Conservation (phyloP, 805 yeast genomes). For the Schizosaccharomyces japonicus region DNA sequence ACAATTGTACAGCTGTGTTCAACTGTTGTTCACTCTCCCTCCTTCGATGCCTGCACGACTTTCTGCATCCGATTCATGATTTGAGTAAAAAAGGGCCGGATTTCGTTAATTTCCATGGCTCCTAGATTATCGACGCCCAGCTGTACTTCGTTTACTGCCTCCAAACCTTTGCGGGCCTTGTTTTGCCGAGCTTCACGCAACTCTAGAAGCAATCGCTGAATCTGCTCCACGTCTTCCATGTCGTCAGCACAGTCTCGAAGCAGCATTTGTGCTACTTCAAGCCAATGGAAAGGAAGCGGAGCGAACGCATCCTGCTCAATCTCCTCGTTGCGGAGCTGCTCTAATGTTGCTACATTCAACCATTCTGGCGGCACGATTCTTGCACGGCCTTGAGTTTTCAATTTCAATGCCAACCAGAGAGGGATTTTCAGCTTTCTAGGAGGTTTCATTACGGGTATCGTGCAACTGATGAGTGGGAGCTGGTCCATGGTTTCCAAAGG, state of each 20-base stretch:
- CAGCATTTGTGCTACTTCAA: conserved; percentile 25
- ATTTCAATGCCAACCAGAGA: conserved; percentile 63
- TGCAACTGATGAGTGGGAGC: conserved; percentile 5
- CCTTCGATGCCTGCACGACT: background rate
- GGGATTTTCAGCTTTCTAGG: conserved; percentile 51
- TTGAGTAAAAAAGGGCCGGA: conserved; percentile 55
- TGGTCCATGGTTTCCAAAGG: conserved; percentile 47
- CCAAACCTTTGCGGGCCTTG: conserved; percentile 60
- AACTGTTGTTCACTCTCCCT: too few relatives aligned
- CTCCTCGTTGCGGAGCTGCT: conserved; percentile 43
- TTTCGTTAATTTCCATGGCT: conserved; percentile 63
- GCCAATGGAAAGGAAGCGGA: conserved; percentile 68
- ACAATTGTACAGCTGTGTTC: too few relatives aligned
- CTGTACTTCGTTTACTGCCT: conserved; percentile 57
- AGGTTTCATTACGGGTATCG: conserved; percentile 35
- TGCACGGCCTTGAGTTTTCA: conserved; percentile 69
- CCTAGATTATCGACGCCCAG: conserved; percentile 65
- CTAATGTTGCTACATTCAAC: conserved; percentile 36
- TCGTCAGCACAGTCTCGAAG: conserved; percentile 47
- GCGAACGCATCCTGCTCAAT: conserved; percentile 36
- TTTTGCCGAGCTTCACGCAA: conserved; percentile 59
- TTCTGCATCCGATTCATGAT: conserved; percentile 57
- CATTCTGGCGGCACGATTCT: conserved; percentile 68
- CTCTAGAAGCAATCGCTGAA: conserved; percentile 55
- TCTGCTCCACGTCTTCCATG: conserved; percentile 40